Conservation (phyloP, 306 rosid species). For the Prinsepia uniflora region DNA sequence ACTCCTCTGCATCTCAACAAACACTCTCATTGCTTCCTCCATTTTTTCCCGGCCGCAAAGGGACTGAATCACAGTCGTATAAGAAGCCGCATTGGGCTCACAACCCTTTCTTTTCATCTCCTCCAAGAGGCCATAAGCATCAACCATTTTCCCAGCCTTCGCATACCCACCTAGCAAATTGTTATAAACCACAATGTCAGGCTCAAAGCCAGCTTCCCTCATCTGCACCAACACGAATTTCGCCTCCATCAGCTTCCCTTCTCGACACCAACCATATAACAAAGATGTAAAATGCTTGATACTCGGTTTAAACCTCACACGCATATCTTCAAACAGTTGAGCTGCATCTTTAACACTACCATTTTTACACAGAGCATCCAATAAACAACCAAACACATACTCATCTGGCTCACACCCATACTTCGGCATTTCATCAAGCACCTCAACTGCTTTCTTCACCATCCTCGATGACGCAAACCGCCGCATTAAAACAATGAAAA, state of each 20-base stretch:
- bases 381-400: constrained; percentile 72
- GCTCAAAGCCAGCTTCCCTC: constrained; percentile 64
- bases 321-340: constrained; percentile 69
- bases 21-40: constrained; percentile 74
- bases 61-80: constrained; percentile 70
- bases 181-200: constrained; percentile 75
- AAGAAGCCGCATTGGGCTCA: constrained; percentile 59
- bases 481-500: no score
- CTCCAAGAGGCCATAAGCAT: constrained; percentile 67
- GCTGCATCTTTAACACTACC: constrained; percentile 78
- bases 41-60: constrained; percentile 58
- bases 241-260: constrained; percentile 80
- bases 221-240: constrained; percentile 66
- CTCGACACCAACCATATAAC: constrained; percentile 91
- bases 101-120: constrained; percentile 69
- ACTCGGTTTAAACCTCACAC: constrained; percentile 47
- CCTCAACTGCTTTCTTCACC: no score
- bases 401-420: constrained; percentile 81
- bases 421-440: constrained; percentile 87
- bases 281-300: constrained; percentile 70
- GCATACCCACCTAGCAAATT: constrained; percentile 70
- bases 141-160: constrained; percentile 66
- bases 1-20: no score
- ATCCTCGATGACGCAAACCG: no score
- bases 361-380: no score